Base-by-base conservation (phyloP, 768 basidiomycete genomes). In the Agrocybe chaxingu region DNA sequence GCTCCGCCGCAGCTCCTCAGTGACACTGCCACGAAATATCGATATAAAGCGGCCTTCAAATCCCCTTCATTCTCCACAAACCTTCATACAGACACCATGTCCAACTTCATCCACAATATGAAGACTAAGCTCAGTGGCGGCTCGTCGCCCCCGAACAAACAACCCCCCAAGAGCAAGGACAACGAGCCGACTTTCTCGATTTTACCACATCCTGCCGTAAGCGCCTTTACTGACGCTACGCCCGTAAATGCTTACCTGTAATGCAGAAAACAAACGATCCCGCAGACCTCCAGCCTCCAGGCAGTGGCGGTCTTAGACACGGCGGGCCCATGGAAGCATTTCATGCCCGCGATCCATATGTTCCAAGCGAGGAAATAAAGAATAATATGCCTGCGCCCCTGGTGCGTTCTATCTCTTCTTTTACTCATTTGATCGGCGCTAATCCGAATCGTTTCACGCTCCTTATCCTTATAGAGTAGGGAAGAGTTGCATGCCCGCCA, bases 151-250 rank as follows among this genome's bases (percentile, higher is more conserved):
- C 24, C 24, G 3, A 24, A 5, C 24, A 24, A 24, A 24, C 24
- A 24, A 5, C 3, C 24, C 24, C 24, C 24, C 24, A 24, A 24
- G 24, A 24, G 3, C 24, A 24, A 24, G 5, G 24, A 24, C 24
- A 24, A 46, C n/a, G 76, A 81, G 57, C 75, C 69, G 43, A 60
- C 56, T 1, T 84, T 76, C 64, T 66, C 65, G 42, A 85, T 80
- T 58, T 72, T 76, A 50, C 84, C 84, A 16, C 81, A 85, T 60
- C 84, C 83, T 43, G 82, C 83, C 57, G 82, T 82, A 57, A 33
- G 58, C 54, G 40, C 48, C 36, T 35, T 30, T 37, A 51, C 35
- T 8, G 8, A 11, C 24, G 34, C 18, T 1, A 8, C 2, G 29
- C 3, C 30, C 32, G 35, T 4, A 42, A 18, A 10, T n/a, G 29